phyloP scores from a whole-genome alignment of 2,329 filamentous ascomycete genomes.

The Drechslerella dactyloides region DNA sequence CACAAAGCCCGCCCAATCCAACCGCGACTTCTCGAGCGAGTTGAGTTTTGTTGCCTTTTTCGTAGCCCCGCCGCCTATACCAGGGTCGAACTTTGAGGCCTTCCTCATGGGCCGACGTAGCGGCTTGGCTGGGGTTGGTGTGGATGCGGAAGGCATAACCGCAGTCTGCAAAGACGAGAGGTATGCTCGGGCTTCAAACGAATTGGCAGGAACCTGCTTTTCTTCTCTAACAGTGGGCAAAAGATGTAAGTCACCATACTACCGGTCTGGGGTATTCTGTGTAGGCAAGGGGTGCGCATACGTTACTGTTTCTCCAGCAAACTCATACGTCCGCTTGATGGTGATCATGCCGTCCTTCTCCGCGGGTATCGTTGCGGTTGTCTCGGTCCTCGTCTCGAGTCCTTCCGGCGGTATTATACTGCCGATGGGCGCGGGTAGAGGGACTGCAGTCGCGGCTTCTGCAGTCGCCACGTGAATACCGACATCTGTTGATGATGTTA shows the following conservation, averaged over 20 bases:
- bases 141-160: constrained; percentile 52
- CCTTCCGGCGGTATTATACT: constrained; percentile 27
- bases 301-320: constrained; percentile 73
- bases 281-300: constrained; percentile 3
- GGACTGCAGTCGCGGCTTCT: constrained; percentile 34
- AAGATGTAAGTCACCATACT: neutral
- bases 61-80: constrained; percentile 60
- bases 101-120: constrained; percentile 57
- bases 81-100: constrained; percentile 69
- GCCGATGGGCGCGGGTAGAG: constrained; percentile 12
- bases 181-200: constrained; percentile 70
- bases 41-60: constrained; percentile 70
- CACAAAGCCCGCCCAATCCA: constrained; percentile 76
- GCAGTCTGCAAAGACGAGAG: constrained; percentile 63
- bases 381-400: constrained; percentile 36
- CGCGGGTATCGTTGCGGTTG: constrained; percentile 28
- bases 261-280: neutral
- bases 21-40: constrained; percentile 73
- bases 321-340: constrained; percentile 75
- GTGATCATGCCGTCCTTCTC: constrained; percentile 60
- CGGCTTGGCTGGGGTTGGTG: constrained; percentile 54
- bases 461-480: constrained; percentile 35
- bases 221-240: constrained; percentile 62
- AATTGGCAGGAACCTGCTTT: constrained; percentile 70
- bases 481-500: constrained; percentile 47